Base-by-base conservation (phyloP, 164 flowering plant species). In the Aristolochia fimbriata region DNA sequence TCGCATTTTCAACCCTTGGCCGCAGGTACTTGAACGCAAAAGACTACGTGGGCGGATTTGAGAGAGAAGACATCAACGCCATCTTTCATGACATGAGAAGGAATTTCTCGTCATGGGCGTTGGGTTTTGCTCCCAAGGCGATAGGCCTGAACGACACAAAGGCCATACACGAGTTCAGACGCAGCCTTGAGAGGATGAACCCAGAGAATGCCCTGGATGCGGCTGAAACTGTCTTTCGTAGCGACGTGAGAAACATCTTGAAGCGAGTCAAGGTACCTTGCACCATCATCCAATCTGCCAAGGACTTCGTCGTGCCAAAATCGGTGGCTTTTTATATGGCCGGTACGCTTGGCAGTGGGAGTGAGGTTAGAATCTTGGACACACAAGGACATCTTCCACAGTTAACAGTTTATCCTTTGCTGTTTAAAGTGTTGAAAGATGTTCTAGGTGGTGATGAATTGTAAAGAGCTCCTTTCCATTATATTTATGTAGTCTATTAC, bases 321-420 rank as follows among this genome's bases (percentile, higher is more conserved):
- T 52, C 51, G 6, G 77, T 77, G 19, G 64, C 83, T 24, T 64
- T 19, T 31, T 80, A 74, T 68, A 64, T 80, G 61, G 50, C 69
- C 55, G 37, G 17, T 4, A 58, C 56, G 47, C 67, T 77, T 8
- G 73, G 75, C 5, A 65, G 70, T 8, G 13, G n/a, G 22, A 47
- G 63, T 3, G 62, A 19, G 59, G 76, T 76, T 15, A 63, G 71
- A 58, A 65, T 78, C 25, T 50, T 78, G 33, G 24, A 60, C 31
- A 64, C 79, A 12, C 49, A 69, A 51, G 81, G 83, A 61, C 83
- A 79, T 67, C 51, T 79, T 15, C 83, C 83, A 16, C 73, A 63
- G 55, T 65, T 79, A 1, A 77, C 74, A 22, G 76, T 70, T 53
- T 52, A 52, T 45, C 63, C 60, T 37, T 52, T 66, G 67, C 67